Percentiles rank a stretch among this genome's conserved stretches.
Evolutionary conservation across 805 yeast genomes (phyloP).

Genomic region (Sugiyamaella americana): DNA sequence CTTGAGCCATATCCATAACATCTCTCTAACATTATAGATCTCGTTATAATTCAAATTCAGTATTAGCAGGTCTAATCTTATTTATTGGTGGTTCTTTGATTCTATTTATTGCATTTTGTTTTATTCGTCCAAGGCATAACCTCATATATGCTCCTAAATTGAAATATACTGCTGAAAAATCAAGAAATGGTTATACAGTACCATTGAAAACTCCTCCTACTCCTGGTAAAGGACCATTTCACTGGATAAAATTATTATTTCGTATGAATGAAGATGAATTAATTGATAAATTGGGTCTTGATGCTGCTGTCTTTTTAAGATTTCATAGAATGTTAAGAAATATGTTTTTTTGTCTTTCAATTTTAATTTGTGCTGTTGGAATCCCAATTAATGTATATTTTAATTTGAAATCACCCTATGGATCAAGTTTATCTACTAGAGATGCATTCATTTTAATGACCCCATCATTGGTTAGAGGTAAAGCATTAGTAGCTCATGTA

Average conservation of each 20-base stretch:
- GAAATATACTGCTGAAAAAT: constrained; percentile 10
- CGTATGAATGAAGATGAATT: constrained; percentile 22
- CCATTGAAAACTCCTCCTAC: constrained; percentile 13
- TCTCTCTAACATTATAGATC: constrained; percentile 11
- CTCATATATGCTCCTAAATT: constrained; percentile 32
- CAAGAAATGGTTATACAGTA: constrained; percentile 5
- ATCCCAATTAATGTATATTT: constrained; percentile 34
- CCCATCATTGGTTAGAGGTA: constrained; percentile 30
- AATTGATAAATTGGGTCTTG: constrained; percentile 30
- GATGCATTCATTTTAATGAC: constrained; percentile 35
- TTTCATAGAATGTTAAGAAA: constrained; percentile 30
- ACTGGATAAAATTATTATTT: constrained; percentile 26
- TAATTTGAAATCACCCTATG: constrained; percentile 25
- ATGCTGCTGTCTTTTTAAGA: constrained; percentile 31
- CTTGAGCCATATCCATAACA: not conserved
- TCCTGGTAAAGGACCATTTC: constrained; percentile 14
- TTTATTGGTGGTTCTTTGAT: constrained; percentile 31
- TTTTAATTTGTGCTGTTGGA: constrained; percentile 30
- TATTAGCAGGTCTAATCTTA: constrained; percentile 32
- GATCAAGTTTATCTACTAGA: constrained; percentile 21
- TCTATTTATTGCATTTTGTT: constrained; percentile 25
- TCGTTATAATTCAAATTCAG: constrained; percentile 30
- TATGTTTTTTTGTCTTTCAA: constrained; percentile 28
- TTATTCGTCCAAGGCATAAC: constrained; percentile 29
- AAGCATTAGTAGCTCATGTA: constrained; percentile 32